These are phyloP conservation scores for Farysia itapuensis DNA, from an alignment of 1,284 basidiomycete species.

Conservation along the genomic window DNA sequence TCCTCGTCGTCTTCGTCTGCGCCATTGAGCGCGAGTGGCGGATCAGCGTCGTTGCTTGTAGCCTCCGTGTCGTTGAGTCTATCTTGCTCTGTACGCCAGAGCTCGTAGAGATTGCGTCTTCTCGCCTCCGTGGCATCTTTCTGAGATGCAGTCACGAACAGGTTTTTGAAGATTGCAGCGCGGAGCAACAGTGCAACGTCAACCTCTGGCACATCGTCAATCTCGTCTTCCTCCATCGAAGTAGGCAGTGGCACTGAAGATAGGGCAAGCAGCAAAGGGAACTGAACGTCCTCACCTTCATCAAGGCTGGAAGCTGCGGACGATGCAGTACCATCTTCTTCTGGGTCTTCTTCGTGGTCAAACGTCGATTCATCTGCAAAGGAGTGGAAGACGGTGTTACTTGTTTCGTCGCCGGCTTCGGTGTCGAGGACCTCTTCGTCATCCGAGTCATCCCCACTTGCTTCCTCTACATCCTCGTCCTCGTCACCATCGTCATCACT, in stretches of 20 bases:
- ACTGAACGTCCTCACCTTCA: slow-evolving; percentile 10
- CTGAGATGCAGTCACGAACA: slow-evolving; percentile 77
- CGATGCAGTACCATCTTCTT: not conserved
- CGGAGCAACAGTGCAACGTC: slow-evolving; percentile 62
- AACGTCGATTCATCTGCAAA: slow-evolving; percentile 18
- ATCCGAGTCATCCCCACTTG: slow-evolving; percentile 6
- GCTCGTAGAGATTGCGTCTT: slow-evolving; percentile 76
- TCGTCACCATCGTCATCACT: slow-evolving; percentile 4
- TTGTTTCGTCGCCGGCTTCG: slow-evolving; percentile 19
- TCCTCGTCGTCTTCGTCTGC: too few species aligned
- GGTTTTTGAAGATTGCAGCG: slow-evolving; percentile 66
- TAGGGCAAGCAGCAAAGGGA: slow-evolving; percentile 23
- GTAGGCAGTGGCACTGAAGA: slow-evolving; percentile 18
- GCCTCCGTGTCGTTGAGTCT: slow-evolving; percentile 15
- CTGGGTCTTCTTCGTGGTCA: slow-evolving; percentile 12
- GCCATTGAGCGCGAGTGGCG: too few species aligned
- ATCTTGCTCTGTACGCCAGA: slow-evolving; percentile 69
- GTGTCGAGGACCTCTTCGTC: slow-evolving; percentile 7
- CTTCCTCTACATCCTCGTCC: slow-evolving; percentile 1
- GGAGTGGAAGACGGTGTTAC: slow-evolving; percentile 24
- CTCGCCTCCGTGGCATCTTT: slow-evolving; percentile 75
- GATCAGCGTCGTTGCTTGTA: too few species aligned
- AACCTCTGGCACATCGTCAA: slow-evolving; percentile 3
- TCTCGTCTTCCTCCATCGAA: slow-evolving; percentile 4
- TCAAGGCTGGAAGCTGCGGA: not conserved